Evolutionary conservation across 495 filamentous ascomycete species (phyloP).

Genomic region (Neurospora intermedia): DNA sequence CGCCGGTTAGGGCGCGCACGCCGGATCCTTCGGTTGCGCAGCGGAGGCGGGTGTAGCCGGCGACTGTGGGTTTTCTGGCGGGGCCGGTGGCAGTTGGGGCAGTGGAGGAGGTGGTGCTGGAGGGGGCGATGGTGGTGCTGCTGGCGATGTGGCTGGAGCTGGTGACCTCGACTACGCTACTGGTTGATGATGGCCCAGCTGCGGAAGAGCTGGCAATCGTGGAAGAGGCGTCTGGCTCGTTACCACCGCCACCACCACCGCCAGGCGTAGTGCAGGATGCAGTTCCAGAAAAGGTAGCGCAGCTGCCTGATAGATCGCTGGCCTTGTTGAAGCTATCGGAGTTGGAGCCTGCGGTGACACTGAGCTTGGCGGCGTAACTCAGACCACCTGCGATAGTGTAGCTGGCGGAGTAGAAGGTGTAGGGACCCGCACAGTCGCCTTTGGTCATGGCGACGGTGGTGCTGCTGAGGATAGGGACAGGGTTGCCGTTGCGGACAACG

Average conservation of each 20-base stretch:
- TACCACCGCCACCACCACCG: not conserved
- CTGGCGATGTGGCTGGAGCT: slow-evolving; percentile 8
- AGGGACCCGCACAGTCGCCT: slow-evolving; percentile 38
- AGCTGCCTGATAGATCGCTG: slow-evolving; percentile 29
- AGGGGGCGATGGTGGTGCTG: not conserved
- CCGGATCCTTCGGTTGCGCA: slow-evolving; percentile 39
- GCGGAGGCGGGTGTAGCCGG: slow-evolving; percentile 30
- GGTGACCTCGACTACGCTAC: not conserved
- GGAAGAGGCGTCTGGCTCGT: slow-evolving; percentile 12
- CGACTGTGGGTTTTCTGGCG: slow-evolving; percentile 23
- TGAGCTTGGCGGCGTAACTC: slow-evolving; percentile 38
- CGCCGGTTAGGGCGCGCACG: slow-evolving; percentile 26
- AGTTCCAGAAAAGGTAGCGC: slow-evolving; percentile 19
- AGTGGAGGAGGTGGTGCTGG: slow-evolving; percentile 13
- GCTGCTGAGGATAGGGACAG: slow-evolving; percentile 37
- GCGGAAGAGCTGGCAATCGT: slow-evolving; percentile 5
- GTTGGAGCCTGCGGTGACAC: slow-evolving; percentile 31
- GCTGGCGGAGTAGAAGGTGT: slow-evolving; percentile 42
- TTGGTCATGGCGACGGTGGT: slow-evolving; percentile 35
- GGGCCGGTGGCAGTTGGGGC: slow-evolving; percentile 15
- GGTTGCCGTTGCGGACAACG: slow-evolving; percentile 24
- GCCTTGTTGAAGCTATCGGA: slow-evolving; percentile 32
- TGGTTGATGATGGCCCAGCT: not conserved
- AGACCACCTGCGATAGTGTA: slow-evolving; percentile 35
- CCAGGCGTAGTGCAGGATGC: slow-evolving; percentile 11